These are phyloP conservation scores for Vanrija pseudolonga DNA, from an alignment of 1,284 basidiomycete genomes.

Conservation along the genomic window DNA sequence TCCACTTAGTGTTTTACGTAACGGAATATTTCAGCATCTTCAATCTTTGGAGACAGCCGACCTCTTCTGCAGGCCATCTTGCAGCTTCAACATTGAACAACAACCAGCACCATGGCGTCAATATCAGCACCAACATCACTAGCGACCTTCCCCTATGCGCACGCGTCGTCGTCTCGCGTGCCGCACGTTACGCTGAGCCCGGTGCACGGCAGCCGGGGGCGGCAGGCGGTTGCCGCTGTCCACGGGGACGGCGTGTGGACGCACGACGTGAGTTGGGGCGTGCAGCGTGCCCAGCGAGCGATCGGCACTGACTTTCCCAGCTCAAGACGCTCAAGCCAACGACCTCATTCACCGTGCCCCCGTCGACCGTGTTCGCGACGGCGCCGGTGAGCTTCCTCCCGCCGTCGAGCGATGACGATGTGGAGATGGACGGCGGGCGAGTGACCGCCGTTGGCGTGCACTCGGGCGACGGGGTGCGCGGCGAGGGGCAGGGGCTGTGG, in stretches of 20 bases:
- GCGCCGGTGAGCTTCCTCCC: conserved; percentile 35
- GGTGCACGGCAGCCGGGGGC: conserved; percentile 32
- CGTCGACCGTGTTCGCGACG: conserved; percentile 39
- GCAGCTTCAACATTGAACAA: not conserved
- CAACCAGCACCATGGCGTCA: conserved; percentile 26
- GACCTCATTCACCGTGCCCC: conserved; percentile 46
- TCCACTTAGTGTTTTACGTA: not conserved
- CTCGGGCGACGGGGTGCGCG: conserved; percentile 21
- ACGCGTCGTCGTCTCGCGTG: conserved; percentile 37
- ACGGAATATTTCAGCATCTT: not conserved
- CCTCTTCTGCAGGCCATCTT: not conserved
- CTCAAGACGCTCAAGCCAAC: conserved; percentile 42
- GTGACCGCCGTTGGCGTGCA: conserved; percentile 34
- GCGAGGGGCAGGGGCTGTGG: conserved; percentile 34
- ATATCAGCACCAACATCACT: conserved; percentile 41
- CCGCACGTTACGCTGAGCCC: conserved; percentile 38
- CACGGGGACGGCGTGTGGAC: conserved; percentile 50
- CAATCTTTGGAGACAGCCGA: not conserved
- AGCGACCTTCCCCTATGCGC: conserved; percentile 37
- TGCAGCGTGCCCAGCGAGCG: too few relatives aligned
- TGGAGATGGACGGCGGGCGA: conserved; percentile 13
- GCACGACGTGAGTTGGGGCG: conserved; percentile 42
- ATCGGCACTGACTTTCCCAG: conserved; percentile 17
- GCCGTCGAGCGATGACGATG: conserved; percentile 1
- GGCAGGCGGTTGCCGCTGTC: conserved; percentile 44